phyloP scores from a whole-genome alignment of 371 early-diverging fungal genomes.

The Mortierella sp. region DNA sequence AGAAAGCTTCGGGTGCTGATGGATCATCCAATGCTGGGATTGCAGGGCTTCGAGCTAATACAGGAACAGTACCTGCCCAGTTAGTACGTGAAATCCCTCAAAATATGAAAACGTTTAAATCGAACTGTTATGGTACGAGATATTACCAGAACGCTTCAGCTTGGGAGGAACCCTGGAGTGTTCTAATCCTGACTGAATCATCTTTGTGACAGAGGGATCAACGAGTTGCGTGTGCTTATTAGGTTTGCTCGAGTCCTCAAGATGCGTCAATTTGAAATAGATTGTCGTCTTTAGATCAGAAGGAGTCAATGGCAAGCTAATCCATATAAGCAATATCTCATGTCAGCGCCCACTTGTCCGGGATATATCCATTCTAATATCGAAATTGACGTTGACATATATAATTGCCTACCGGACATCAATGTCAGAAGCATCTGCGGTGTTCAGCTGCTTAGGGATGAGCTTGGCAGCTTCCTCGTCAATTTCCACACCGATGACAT shows the following conservation, averaged over 20 bases:
- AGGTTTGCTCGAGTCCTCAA: conserved; percentile 33
- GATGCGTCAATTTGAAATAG: conserved; percentile 54
- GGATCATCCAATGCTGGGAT: conserved; percentile 48
- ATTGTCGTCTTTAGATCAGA: conserved; percentile 39
- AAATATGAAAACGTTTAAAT: not conserved
- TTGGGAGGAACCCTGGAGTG: conserved; percentile 70
- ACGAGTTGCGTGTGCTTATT: conserved; percentile 62
- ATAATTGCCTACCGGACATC: conserved; percentile 44
- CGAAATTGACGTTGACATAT: not conserved
- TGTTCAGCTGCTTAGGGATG: conserved; percentile 42
- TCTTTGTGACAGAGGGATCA: conserved; percentile 69
- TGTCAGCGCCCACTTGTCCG: not conserved
- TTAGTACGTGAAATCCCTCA: not conserved
- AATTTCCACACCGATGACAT: conserved; percentile 78
- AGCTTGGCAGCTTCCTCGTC: conserved; percentile 64
- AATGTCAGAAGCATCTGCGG: conserved; percentile 49
- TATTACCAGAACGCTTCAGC: conserved; percentile 34
- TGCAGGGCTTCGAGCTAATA: conserved; percentile 20
- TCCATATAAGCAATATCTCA: not conserved
- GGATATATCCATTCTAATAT: not conserved
- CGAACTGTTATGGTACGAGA: too few species aligned
- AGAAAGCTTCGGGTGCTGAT: conserved; percentile 48
- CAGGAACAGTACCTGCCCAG: not conserved
- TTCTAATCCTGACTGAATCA: conserved; percentile 76
- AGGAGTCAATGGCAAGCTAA: conserved; percentile 21